These are phyloP conservation scores for Lindgomyces ingoldianus DNA, from an alignment of 495 filamentous ascomycete genomes.

Conservation along the genomic window DNA sequence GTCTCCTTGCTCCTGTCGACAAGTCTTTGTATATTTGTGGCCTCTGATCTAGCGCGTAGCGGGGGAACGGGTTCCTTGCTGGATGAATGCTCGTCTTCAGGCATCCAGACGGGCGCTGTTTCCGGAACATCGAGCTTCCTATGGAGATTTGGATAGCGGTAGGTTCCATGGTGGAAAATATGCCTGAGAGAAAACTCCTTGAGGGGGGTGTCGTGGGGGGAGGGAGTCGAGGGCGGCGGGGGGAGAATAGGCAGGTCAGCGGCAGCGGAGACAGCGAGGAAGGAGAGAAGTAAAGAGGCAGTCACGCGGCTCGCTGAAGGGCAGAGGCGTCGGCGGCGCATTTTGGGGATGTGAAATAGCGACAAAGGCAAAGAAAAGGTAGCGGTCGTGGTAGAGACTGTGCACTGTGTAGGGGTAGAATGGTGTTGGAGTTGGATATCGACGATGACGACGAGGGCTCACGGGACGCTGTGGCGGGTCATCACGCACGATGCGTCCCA, in stretches of 20 bases:
- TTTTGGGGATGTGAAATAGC: slow-evolving; percentile 7
- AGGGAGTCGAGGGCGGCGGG: slow-evolving; percentile 12
- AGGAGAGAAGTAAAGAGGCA: slow-evolving; percentile 60
- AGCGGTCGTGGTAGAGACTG: neutral
- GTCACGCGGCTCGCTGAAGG: slow-evolving; percentile 59
- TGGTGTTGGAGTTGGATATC: neutral
- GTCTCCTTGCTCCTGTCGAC: slow-evolving; percentile 72
- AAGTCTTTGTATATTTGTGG: slow-evolving; percentile 73
- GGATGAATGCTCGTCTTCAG: slow-evolving; percentile 59
- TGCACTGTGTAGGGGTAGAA: neutral
- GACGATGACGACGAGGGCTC: neutral
- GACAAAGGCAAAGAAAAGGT: neutral
- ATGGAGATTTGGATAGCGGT: slow-evolving; percentile 71
- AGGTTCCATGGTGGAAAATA: slow-evolving; percentile 84
- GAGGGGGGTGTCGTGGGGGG: neutral
- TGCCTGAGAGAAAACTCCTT: slow-evolving; percentile 62
- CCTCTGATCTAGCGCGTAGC: slow-evolving; percentile 59
- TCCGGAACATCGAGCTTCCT: slow-evolving; percentile 69
- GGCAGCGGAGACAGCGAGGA: slow-evolving; percentile 57
- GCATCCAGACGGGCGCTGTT: slow-evolving; percentile 61
- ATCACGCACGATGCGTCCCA: neutral
- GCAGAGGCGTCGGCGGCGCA: slow-evolving; percentile 30
- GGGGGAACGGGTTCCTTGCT: slow-evolving; percentile 48
- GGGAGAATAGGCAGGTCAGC: slow-evolving; percentile 34
- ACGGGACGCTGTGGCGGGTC: slow-evolving; percentile 4